phyloP scores from a whole-genome alignment of 2,329 filamentous ascomycete genomes.

The Fragosphaeria purpurea region DNA sequence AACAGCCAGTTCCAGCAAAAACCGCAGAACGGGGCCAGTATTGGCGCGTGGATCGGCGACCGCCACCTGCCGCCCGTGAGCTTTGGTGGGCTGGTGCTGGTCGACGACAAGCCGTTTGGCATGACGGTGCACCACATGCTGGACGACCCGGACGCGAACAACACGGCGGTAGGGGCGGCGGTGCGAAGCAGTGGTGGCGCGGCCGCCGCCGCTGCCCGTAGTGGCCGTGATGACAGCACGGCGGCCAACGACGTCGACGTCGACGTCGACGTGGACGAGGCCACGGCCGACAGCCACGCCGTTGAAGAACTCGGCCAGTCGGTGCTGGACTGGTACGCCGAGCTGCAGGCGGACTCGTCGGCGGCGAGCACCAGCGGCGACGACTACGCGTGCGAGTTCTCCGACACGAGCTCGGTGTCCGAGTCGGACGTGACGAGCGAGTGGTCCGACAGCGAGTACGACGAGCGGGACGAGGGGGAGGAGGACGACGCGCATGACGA shows the following conservation, averaged over 20 bases:
- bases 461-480: conserved; percentile 37
- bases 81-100: conserved; percentile 75
- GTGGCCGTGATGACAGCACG: background rate
- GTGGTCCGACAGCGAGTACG: conserved; percentile 33
- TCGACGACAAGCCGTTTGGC: conserved; percentile 77
- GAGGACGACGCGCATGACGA: conserved; percentile 19
- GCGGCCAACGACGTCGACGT: conserved; percentile 14
- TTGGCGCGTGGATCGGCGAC: conserved; percentile 79
- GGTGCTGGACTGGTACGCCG: conserved; percentile 32
- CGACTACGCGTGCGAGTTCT: conserved; percentile 51
- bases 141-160: conserved; percentile 50
- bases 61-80: conserved; percentile 84
- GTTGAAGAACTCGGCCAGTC: conserved; percentile 20
- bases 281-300: conserved; percentile 17
- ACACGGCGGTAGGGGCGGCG: conserved; percentile 11
- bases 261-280: conserved; percentile 15
- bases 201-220: conserved; percentile 5
- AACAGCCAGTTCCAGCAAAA: conserved; percentile 72
- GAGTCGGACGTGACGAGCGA: conserved; percentile 44
- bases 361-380: conserved; percentile 35
- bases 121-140: conserved; percentile 98
- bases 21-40: conserved; percentile 80
- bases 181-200: conserved; percentile 17
- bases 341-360: conserved; percentile 26
- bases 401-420: conserved; percentile 48